A percentile compares a stretch with the other conserved stretches of the same genome.
phyloP scores from a whole-genome alignment of 495 filamentous ascomycete species.

The Cryomyces minteri region DNA sequence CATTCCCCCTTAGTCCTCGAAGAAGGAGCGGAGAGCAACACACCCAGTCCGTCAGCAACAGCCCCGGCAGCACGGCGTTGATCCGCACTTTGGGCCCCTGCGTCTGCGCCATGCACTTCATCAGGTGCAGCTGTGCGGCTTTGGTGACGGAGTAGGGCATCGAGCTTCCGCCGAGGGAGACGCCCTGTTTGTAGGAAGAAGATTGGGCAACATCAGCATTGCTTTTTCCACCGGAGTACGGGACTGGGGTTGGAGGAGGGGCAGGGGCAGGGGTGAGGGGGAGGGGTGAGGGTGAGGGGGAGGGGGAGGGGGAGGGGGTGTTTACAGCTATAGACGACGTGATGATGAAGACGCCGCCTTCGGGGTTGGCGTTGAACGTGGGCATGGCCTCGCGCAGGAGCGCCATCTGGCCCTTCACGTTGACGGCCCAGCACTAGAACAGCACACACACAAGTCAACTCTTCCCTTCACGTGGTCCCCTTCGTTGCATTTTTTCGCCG shows the following conservation, averaged over 20 bases:
- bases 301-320: not conserved
- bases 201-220: not conserved
- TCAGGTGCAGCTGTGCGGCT: constrained; percentile 48
- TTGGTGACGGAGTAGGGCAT: constrained; percentile 53
- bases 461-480: no score
- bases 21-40: constrained; percentile 2
- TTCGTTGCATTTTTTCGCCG: not conserved
- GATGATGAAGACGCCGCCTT: constrained; percentile 50
- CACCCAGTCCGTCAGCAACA: constrained; percentile 60
- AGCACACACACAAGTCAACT: no score
- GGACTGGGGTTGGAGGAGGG: not conserved
- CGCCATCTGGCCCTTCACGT: constrained; percentile 47
- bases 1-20: not conserved
- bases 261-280: no score
- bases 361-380: constrained; percentile 46
- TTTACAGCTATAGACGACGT: constrained; percentile 43
- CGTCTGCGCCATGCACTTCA: constrained; percentile 50
- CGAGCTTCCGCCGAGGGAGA: constrained; percentile 31
- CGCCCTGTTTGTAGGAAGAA: constrained; percentile 18
- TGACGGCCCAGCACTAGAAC: constrained; percentile 42
- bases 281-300: no score
- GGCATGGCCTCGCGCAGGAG: constrained; percentile 43
- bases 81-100: constrained; percentile 47
- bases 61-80: constrained; percentile 49
- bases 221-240: constrained; percentile 11